A percentile compares a stretch with the other conserved stretches of the same genome.
Evolutionary conservation across 2,329 filamentous ascomycete genomes (phyloP).

Genomic region (Epicoccum nigrum): DNA sequence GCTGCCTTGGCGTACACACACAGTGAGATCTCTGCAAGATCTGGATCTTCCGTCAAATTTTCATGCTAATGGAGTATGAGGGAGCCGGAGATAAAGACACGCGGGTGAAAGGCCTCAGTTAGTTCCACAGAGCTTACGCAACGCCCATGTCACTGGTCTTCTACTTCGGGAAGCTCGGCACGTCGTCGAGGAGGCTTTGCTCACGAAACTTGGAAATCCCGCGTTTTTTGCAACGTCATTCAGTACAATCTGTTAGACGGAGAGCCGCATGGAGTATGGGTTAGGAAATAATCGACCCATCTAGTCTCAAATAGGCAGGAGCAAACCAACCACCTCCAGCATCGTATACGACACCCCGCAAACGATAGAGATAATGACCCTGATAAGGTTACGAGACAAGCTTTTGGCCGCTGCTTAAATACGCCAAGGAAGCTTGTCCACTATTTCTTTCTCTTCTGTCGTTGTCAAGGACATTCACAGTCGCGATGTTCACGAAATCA

Average conservation of each 20-base stretch:
- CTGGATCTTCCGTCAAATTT: too few species aligned
- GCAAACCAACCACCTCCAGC: slow-evolving; percentile 5
- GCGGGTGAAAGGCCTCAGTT: too few species aligned
- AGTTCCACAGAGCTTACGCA: background rate
- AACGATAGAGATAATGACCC: slow-evolving; percentile 18
- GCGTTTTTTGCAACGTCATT: slow-evolving; percentile 1
- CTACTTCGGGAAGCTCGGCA: slow-evolving; percentile 3
- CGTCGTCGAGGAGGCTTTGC: background rate
- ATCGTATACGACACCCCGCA: slow-evolving; percentile 8
- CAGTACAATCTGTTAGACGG: background rate
- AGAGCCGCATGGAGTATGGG: slow-evolving; percentile 8
- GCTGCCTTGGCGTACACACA: too few species aligned
- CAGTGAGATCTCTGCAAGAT: too few species aligned
- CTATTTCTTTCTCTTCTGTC: background rate
- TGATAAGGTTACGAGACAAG: slow-evolving; percentile 15
- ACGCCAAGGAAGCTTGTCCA: slow-evolving; percentile 23
- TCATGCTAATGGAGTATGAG: too few species aligned
- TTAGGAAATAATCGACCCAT: slow-evolving; percentile 4
- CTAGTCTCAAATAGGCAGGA: slow-evolving; percentile 26
- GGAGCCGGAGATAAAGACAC: too few species aligned
- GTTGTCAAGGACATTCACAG: background rate
- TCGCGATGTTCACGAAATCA: slow-evolving; percentile 22
- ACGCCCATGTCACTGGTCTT: background rate
- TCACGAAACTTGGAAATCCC: background rate
- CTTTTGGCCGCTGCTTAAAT: slow-evolving; percentile 21